A percentile compares a stretch with the other conserved stretches of the same genome.
Conservation (phyloP, 805 yeast species). For the Vanderwaltozyma verrucispora region DNA sequence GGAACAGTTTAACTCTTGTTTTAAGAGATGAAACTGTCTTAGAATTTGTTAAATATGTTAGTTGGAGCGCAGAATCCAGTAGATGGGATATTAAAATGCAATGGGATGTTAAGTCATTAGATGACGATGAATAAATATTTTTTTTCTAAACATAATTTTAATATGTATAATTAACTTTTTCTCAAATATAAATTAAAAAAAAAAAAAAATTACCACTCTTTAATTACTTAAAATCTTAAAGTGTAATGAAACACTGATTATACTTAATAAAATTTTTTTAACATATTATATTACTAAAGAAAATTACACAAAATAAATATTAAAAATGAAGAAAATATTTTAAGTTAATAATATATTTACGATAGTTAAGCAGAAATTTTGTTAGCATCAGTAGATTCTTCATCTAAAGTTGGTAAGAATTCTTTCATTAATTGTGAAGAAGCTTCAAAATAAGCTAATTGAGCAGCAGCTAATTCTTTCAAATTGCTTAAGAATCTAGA, state of each 20-base stretch:
- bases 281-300: too few species aligned
- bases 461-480: slow-evolving; percentile 63
- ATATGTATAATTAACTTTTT: background rate
- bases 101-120: slow-evolving; percentile 54
- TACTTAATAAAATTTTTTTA: too few species aligned
- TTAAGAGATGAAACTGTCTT: slow-evolving; percentile 78
- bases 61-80: slow-evolving; percentile 77
- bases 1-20: slow-evolving; percentile 73
- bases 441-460: slow-evolving; percentile 68
- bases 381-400: background rate
- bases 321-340: too few species aligned
- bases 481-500: slow-evolving; percentile 60
- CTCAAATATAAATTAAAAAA: background rate
- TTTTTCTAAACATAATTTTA: background rate
- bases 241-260: too few species aligned
- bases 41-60: slow-evolving; percentile 86
- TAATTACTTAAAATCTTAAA: too few species aligned
- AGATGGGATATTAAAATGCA: slow-evolving; percentile 83
- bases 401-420: slow-evolving; percentile 22
- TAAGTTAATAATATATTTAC: background rate
- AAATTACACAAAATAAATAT: too few species aligned
- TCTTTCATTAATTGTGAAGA: slow-evolving; percentile 58
- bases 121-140: slow-evolving; percentile 29
- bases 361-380: background rate
- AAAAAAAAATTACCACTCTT: background rate